Conservation (phyloP, 2,329 filamentous ascomycete species). For the Hymenoscyphus fraxineus region DNA sequence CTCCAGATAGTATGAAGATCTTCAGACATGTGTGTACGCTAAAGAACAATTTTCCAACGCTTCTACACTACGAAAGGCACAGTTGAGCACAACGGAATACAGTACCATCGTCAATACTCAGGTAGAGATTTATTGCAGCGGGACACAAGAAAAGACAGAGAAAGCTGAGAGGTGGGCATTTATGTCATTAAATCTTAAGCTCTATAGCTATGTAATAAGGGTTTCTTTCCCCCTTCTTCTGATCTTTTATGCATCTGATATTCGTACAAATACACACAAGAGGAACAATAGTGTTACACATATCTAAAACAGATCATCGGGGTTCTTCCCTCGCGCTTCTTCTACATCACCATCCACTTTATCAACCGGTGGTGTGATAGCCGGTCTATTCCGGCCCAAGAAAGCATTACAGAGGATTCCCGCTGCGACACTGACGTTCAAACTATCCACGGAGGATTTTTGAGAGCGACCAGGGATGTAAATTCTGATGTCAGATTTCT, state of each 20-base stretch:
- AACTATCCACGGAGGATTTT: conserved; percentile 68
- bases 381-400: not conserved
- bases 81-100: not conserved
- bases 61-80: too few species aligned
- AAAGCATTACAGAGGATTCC: conserved; percentile 72
- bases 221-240: not conserved
- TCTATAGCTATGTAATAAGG: not conserved
- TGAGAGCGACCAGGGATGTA: conserved; percentile 54
- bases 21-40: too few species aligned
- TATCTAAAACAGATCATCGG: conserved; percentile 5
- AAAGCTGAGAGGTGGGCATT: not conserved
- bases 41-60: too few species aligned
- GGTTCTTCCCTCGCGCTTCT: not conserved
- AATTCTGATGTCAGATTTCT: conserved; percentile 60
- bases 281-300: not conserved
- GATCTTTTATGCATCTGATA: not conserved
- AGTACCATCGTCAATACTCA: not conserved
- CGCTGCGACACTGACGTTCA: conserved; percentile 90
- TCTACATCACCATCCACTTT: not conserved
- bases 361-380: not conserved
- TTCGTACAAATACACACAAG: not conserved
- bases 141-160: not conserved
- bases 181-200: not conserved
- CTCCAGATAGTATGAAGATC: too few species aligned
- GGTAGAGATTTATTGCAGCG: not conserved